A percentile compares a stretch with the other conserved stretches of the same genome.
phyloP scores from a whole-genome alignment of 2,329 filamentous ascomycete species.

The Colletotrichum camelliae region DNA sequence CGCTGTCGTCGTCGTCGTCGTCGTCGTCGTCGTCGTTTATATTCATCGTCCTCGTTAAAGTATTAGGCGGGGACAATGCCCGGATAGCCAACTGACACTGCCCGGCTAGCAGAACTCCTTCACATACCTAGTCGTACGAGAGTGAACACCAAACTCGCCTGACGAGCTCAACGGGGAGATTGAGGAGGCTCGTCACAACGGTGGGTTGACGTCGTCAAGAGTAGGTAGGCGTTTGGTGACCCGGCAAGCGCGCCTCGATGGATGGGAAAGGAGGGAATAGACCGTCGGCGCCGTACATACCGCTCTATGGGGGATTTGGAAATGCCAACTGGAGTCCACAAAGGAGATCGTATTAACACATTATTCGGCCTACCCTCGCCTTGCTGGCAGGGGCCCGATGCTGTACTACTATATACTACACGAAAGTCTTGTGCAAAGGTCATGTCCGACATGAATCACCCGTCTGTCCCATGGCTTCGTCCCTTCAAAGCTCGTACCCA shows the following conservation, averaged over 20 bases:
- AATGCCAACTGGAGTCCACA: background rate
- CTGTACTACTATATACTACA: slow-evolving; percentile 10
- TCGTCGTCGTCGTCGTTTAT: no score
- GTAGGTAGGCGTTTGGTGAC: no score
- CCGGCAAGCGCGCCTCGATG: no score
- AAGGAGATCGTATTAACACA: slow-evolving; percentile 22
- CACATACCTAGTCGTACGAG: background rate
- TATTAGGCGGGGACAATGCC: no score
- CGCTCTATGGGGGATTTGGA: background rate
- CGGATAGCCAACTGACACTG: no score
- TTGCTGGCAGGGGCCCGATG: background rate
- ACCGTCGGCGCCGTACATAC: no score
- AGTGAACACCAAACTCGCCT: background rate
- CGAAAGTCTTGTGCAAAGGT: background rate
- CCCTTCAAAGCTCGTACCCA: background rate
- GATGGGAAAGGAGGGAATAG: no score
- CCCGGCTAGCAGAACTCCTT: background rate
- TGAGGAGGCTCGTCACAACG: no score
- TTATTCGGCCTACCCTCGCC: background rate
- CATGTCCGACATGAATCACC: background rate
- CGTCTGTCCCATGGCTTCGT: background rate
- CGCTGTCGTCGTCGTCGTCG: no score
- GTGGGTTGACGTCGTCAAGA: no score
- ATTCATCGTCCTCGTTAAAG: no score
- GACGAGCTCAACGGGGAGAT: no score